Evolutionary conservation across 2,329 filamentous ascomycete species (phyloP).

Genomic region (Periconia sp.): DNA sequence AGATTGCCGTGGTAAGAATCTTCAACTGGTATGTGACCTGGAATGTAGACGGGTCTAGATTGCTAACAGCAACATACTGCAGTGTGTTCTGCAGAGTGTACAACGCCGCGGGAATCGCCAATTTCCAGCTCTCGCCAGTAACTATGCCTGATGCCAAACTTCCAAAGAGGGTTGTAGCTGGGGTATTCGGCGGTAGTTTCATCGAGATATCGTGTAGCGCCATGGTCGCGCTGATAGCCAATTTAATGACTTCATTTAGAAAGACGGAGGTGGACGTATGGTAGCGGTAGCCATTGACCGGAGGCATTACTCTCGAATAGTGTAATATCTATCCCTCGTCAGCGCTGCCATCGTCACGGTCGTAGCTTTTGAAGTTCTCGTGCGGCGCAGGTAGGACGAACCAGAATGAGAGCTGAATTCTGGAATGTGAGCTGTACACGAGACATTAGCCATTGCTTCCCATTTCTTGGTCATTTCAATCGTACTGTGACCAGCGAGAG

Average conservation of each 20-base stretch:
- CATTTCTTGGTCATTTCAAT: not conserved
- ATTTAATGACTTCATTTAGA: constrained; percentile 89
- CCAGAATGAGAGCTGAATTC: constrained; percentile 78
- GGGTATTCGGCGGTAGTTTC: constrained; percentile 77
- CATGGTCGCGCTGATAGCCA: constrained; percentile 83
- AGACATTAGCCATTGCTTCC: constrained; percentile 26
- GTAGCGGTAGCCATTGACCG: constrained; percentile 81
- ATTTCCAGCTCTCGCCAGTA: constrained; percentile 90
- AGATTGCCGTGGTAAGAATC: constrained; percentile 88
- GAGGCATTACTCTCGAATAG: constrained; percentile 94
- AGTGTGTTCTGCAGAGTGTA: constrained; percentile 94
- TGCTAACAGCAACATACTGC: constrained; percentile 89
- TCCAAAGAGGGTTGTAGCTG: constrained; percentile 78
- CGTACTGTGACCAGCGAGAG: constrained; percentile 69
- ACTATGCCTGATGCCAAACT: constrained; percentile 84
- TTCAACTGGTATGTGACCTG: constrained; percentile 94
- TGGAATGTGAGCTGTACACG: constrained; percentile 72
- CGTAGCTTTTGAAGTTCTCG: constrained; percentile 11
- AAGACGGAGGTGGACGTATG: constrained; percentile 94
- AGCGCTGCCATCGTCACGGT: constrained; percentile 9
- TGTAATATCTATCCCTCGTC: constrained; percentile 74
- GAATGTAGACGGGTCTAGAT: constrained; percentile 90
- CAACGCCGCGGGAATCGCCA: constrained; percentile 84
- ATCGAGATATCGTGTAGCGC: constrained; percentile 86
- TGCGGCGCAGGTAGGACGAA: constrained; percentile 41